These are phyloP conservation scores for Heliosperma pusillum DNA, from an alignment of 148 eudicot genomes.

Conservation along the genomic window DNA sequence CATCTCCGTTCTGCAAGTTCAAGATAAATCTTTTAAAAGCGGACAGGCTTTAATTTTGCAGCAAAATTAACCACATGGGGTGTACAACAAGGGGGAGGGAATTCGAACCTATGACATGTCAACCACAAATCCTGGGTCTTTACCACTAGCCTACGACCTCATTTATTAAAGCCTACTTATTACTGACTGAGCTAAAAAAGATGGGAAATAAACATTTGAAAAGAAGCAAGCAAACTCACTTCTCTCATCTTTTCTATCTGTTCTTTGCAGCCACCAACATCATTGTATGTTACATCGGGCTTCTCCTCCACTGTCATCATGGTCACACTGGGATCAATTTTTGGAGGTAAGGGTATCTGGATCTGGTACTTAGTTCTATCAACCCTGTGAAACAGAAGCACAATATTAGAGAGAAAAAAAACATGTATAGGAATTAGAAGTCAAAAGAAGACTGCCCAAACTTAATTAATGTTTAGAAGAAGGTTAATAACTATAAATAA, in stretches of 20 bases:
- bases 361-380: conserved; percentile 25
- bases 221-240: conserved; percentile 34
- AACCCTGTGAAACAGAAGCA: conserved; percentile 11
- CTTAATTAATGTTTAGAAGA: neutral
- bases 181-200: neutral
- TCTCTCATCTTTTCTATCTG: conserved; percentile 98
- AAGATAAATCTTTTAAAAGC: neutral
- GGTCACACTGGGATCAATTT: conserved; percentile 97
- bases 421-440: neutral
- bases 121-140: too few species aligned
- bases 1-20: neutral
- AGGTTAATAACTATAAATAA: neutral
- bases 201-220: neutral
- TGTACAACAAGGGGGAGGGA: too few species aligned
- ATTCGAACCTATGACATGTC: too few species aligned
- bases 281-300: conserved; percentile 96
- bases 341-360: conserved; percentile 52
- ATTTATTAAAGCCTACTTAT: neutral
- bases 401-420: neutral
- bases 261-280: conserved; percentile 98
- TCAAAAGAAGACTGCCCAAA: neutral
- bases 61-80: neutral
- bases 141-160: too few species aligned
- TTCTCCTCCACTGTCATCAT: conserved; percentile 99
- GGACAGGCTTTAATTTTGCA: too few species aligned